phyloP scores from a whole-genome alignment of 768 basidiomycete genomes.

The Mycena sanguinolenta region DNA sequence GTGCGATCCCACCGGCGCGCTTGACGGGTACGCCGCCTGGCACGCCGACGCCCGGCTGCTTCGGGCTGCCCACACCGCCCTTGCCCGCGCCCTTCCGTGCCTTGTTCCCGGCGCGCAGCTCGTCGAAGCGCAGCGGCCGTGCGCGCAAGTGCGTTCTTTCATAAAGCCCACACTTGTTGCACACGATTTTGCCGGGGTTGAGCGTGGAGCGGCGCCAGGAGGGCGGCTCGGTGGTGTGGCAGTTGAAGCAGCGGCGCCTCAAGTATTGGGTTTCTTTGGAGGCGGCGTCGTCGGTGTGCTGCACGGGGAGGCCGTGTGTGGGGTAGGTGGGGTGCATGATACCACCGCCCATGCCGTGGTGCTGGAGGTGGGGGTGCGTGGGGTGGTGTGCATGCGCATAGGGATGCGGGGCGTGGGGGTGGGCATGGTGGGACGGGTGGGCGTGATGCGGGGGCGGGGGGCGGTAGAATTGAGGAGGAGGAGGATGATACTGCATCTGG shows the following conservation, averaged over 20 bases:
- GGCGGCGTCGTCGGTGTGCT: constrained; percentile 92
- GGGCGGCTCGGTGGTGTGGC: constrained; percentile 92
- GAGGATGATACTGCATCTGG: constrained; percentile 58
- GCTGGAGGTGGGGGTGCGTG: constrained; percentile 7
- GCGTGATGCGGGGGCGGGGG: constrained; percentile 42
- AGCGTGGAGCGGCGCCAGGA: constrained; percentile 90
- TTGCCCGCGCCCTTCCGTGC: constrained; percentile 72
- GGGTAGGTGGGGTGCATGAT: constrained; percentile 44
- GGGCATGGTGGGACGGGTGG: constrained; percentile 35
- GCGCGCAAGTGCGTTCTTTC: constrained; percentile 90
- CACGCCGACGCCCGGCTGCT: constrained; percentile 46
- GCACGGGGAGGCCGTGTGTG: constrained; percentile 70
- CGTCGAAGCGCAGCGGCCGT: constrained; percentile 88
- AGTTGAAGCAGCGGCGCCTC: constrained; percentile 90
- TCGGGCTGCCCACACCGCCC: constrained; percentile 44
- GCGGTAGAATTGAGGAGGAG: constrained; percentile 41
- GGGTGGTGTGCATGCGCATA: constrained; percentile 40
- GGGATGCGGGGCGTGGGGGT: constrained; percentile 5
- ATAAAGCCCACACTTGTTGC: constrained; percentile 94
- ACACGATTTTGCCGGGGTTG: constrained; percentile 93
- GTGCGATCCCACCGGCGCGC: constrained; percentile 52
- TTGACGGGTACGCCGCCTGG: constrained; percentile 6
- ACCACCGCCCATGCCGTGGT: too few relatives aligned
- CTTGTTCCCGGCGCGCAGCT: constrained; percentile 89
- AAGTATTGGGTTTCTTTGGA: constrained; percentile 94